Evolutionary conservation across 768 basidiomycete species (phyloP).

Genomic region (Kwoniella dendrophila): DNA sequence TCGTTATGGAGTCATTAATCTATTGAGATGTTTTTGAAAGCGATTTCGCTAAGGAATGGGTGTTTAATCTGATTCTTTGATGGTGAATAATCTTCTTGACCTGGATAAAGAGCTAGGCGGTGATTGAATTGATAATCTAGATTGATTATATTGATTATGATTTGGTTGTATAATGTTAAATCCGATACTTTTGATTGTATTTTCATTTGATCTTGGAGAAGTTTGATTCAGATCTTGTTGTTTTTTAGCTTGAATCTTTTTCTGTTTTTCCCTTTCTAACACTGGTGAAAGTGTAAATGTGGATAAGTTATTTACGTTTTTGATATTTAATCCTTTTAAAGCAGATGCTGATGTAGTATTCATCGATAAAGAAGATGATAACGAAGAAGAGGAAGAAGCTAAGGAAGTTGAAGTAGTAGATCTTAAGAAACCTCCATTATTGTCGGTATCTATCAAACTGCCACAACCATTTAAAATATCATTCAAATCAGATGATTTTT

Average conservation of each 20-base stretch:
- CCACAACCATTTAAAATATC: conserved; percentile 2
- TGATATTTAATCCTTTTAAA: not conserved
- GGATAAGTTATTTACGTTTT: not conserved
- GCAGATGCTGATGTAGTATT: not conserved
- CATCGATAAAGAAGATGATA: not conserved
- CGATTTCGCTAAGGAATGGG: too few species aligned
- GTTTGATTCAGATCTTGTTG: not conserved
- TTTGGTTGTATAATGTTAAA: not conserved
- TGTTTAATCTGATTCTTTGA: not conserved
- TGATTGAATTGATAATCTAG: not conserved
- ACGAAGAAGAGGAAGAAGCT: not conserved
- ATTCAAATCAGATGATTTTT: not conserved
- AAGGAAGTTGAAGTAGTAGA: not conserved
- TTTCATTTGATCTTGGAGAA: conserved; percentile 3
- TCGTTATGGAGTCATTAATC: too few species aligned
- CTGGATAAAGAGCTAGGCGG: not conserved
- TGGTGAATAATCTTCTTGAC: conserved; percentile 1
- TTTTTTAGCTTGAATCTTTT: not conserved
- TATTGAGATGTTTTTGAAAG: too few species aligned
- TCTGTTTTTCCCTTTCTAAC: too few species aligned
- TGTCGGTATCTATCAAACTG: not conserved
- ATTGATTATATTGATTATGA: not conserved
- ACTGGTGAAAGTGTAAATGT: not conserved
- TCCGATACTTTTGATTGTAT: conserved; percentile 4
- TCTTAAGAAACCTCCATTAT: not conserved